Evolutionary conservation across 768 basidiomycete genomes (phyloP), one percentile per base, ranked within the genome.

Genomic region (Omphalotus guepiniiformis): DNA sequence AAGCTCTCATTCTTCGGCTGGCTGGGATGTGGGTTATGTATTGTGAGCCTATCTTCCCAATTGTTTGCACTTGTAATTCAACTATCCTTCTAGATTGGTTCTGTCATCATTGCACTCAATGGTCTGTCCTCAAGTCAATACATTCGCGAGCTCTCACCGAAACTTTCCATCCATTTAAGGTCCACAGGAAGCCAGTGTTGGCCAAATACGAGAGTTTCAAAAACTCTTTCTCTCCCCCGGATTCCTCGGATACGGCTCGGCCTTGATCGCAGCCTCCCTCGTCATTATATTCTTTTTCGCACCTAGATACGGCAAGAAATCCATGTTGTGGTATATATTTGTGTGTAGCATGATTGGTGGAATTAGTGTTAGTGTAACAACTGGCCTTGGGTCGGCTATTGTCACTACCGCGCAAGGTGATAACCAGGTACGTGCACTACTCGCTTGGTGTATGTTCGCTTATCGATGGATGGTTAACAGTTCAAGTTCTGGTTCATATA

Each of bases 271-370:
- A 4, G 67, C 75, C 2, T 75, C 87, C 2, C 59, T 92, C 21
- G 72, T 73, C n/a, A 84, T 94, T 54, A 77, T 91, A 39, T 73
- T 95, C 58, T 89, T 79, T 65, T 88, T 91, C 49, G 91, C 82
- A 2, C 93, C 92, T 7, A 82, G 85, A 60, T 90, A 88, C 61
- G 94, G 95, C 41, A 92, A 86, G 67, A 82, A 82, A 68, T 89
- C 82, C 59, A 96, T 97, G 95, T 65, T 98, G 43, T 92, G 89
- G 88, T 91, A 95, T 64, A 94, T 98, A 53, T 72, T 77, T 34
- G 89, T 99, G 37, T 99, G 96, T 67, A 91, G 87, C 53, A 84
- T 97, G 78, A 97, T 99, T 59, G 96, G 96, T 15, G 96, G 96
- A 0, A 85, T 95, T 39, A 89, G 86, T 48, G 92, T 95, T 54